Conservation (phyloP, 129 eudicot genomes). For the Oenanthe sinensis region DNA sequence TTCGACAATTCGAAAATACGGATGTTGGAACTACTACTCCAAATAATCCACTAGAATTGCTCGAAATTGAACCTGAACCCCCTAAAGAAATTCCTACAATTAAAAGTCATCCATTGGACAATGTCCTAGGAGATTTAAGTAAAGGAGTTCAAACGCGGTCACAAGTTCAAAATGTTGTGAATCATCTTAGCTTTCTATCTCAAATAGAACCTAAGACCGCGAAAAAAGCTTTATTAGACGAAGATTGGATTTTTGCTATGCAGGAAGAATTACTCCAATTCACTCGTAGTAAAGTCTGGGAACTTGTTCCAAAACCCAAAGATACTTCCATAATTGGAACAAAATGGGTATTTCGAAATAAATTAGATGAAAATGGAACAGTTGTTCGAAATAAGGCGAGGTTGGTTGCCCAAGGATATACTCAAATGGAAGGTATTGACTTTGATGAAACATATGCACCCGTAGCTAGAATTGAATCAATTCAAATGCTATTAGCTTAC, state of each 20-base stretch:
- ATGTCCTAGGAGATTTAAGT: too few relatives aligned
- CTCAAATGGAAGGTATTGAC: background rate
- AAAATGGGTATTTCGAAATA: too few relatives aligned
- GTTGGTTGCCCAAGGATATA: too few relatives aligned
- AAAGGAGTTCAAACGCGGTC: background rate
- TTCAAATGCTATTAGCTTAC: constrained; percentile 4
- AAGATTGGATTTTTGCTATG: background rate
- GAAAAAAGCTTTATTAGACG: too few relatives aligned
- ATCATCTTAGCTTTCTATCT: background rate
- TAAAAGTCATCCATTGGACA: too few relatives aligned
- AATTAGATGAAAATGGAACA: too few relatives aligned
- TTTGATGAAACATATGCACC: background rate
- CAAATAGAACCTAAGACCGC: background rate
- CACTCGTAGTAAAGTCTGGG: background rate
- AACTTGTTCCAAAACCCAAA: background rate
- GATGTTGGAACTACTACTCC: too few relatives aligned
- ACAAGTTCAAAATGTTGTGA: background rate
- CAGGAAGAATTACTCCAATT: constrained; percentile 7
- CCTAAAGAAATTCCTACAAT: too few relatives aligned
- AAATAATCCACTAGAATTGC: background rate
- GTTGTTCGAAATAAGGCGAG: too few relatives aligned
- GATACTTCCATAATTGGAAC: background rate
- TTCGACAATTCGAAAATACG: too few relatives aligned
- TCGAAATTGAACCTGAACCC: too few relatives aligned
- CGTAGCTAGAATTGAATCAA: constrained; percentile 5